Percentiles rank a stretch among this genome's conserved stretches.
Evolutionary conservation across 2,329 filamentous ascomycete species (phyloP).

Genomic region (Diaporthe longicolla): DNA sequence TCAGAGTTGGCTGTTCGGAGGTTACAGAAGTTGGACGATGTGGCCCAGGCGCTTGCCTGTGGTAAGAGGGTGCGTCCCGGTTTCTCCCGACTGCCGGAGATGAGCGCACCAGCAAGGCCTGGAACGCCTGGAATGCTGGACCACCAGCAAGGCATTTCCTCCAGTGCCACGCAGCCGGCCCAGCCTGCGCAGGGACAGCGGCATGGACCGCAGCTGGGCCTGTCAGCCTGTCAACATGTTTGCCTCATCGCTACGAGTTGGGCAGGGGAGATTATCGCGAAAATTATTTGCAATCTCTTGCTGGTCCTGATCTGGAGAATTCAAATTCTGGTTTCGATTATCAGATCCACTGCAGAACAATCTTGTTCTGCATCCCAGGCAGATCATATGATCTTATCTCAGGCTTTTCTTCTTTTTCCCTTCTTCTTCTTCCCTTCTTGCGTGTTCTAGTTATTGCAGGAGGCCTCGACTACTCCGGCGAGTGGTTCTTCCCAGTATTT

Average conservation of each 20-base stretch:
- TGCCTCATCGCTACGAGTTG: conserved; percentile 14
- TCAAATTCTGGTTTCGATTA: not conserved
- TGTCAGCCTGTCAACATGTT: too few species aligned
- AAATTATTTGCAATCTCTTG: conserved; percentile 28
- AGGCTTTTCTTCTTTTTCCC: not conserved
- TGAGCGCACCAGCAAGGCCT: conserved; percentile 35
- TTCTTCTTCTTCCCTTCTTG: not conserved
- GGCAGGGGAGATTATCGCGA: conserved; percentile 30
- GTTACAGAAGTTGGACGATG: conserved; percentile 34
- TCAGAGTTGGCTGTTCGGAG: conserved; percentile 36
- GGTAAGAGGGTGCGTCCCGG: conserved; percentile 22
- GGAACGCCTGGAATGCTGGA: conserved; percentile 2
- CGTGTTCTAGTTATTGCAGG: not conserved
- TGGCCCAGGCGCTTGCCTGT: conserved; percentile 39
- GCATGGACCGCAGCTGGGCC: not conserved
- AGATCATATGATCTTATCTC: not conserved
- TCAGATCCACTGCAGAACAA: not conserved
- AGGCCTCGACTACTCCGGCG: not conserved
- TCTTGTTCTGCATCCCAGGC: not conserved
- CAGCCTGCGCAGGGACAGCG: conserved; percentile 1
- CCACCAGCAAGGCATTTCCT: conserved; percentile 14
- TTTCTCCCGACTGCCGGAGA: conserved; percentile 40
- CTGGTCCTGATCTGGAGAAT: conserved; percentile 1
- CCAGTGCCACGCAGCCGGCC: not conserved
- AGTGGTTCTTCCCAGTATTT: not conserved